Evolutionary conservation across 2,329 filamentous ascomycete genomes (phyloP).

Genomic region (Emmonsiellopsis sp.): DNA sequence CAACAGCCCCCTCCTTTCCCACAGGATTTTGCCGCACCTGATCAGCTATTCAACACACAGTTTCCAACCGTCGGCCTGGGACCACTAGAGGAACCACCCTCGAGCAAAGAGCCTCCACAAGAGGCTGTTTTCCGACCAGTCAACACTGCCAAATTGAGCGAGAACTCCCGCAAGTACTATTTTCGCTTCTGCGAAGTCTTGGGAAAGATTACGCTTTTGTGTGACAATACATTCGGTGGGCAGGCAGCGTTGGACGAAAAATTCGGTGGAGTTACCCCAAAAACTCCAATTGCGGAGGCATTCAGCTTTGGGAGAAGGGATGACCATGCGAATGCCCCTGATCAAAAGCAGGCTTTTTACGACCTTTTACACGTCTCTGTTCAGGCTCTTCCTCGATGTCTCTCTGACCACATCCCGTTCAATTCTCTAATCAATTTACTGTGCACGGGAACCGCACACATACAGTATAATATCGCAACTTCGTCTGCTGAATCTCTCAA

Average conservation of each 20-base stretch:
- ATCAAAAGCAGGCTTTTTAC: conserved; percentile 91
- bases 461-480: conserved; percentile 81
- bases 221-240: conserved; percentile 93
- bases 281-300: conserved; percentile 88
- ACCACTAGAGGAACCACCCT: conserved; percentile 29
- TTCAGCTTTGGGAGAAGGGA: conserved; percentile 85
- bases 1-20: conserved; percentile 75
- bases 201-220: conserved; percentile 90
- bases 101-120: conserved; percentile 27
- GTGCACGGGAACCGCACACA: conserved; percentile 92
- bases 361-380: conserved; percentile 92
- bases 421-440: conserved; percentile 88
- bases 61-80: conserved; percentile 3
- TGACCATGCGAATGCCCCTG: conserved; percentile 60
- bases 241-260: conserved; percentile 95
- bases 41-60: conserved; percentile 6
- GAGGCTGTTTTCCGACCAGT: conserved; percentile 39
- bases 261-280: conserved; percentile 75
- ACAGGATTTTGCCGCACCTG: conserved; percentile 41
- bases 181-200: conserved; percentile 87
- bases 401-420: conserved; percentile 84
- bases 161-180: conserved; percentile 76
- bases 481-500: conserved; percentile 91
- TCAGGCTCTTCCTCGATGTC: conserved; percentile 85
- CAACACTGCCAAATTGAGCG: conserved; percentile 54